Evolutionary conservation across 306 rosid species (phyloP).

Genomic region (Ochetophila trinervis): DNA sequence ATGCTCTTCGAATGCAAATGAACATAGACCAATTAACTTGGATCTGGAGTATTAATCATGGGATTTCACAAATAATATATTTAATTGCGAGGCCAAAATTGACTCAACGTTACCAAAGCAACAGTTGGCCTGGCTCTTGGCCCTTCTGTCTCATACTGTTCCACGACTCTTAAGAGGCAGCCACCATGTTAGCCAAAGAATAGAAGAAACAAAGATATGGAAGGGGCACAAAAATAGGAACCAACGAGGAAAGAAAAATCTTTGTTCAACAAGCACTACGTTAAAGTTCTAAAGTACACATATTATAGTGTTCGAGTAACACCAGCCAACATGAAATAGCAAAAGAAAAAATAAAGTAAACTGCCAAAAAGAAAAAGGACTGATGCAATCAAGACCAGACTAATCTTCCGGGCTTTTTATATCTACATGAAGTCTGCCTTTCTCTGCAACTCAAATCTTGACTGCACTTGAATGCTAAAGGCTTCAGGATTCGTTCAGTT

Average conservation of each 20-base stretch:
- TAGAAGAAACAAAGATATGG: not conserved
- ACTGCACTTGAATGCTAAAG: slow-evolving; percentile 3
- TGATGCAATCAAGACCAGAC: slow-evolving; percentile 15
- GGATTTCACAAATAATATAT: no score
- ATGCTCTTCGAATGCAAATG: no score
- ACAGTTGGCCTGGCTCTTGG: not conserved
- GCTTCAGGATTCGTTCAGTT: not conserved
- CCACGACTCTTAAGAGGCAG: not conserved
- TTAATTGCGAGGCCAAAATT: not conserved
- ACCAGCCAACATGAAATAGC: not conserved
- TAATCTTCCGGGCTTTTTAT: slow-evolving; percentile 17
- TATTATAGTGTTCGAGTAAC: not conserved
- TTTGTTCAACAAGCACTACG: not conserved
- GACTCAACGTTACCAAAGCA: not conserved
- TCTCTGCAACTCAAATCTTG: slow-evolving; percentile 22
- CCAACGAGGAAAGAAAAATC: not conserved
- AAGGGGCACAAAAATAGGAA: not conserved
- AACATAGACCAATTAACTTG: no score
- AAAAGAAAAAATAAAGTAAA: not conserved
- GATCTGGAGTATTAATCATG: no score
- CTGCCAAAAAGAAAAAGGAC: not conserved
- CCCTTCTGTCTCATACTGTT: not conserved
- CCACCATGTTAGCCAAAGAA: not conserved
- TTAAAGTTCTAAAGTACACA: not conserved
- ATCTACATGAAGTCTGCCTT: slow-evolving; percentile 25